Percentiles rank a stretch among this genome's conserved stretches.
Evolutionary conservation across 805 yeast genomes (phyloP).

Genomic region (Candida pseudofarinosa): DNA sequence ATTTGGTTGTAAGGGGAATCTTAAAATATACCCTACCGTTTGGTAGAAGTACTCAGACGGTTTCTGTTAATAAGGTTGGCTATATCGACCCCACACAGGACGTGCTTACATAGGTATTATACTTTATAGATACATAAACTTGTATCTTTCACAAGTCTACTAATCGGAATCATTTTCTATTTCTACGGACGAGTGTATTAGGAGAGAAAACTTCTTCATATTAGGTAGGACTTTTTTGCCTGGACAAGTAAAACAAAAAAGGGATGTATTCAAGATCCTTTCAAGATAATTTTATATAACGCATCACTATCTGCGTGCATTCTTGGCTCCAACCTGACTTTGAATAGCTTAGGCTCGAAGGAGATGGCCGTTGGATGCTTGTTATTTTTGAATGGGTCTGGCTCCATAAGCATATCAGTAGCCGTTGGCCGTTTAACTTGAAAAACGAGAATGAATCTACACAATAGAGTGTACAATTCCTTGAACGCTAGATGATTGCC

Average conservation of each 20-base stretch:
- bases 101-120: neutral
- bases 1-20: constrained; percentile 77
- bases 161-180: no score
- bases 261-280: neutral
- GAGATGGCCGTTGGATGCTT: constrained; percentile 2
- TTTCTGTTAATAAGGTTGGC: constrained; percentile 57
- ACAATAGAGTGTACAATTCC: constrained; percentile 57
- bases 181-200: no score
- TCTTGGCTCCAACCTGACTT: constrained; percentile 15
- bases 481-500: constrained; percentile 62
- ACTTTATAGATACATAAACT: neutral
- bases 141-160: neutral
- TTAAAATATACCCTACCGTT: constrained; percentile 75
- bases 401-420: constrained; percentile 29
- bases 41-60: constrained; percentile 44
- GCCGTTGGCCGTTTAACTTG: constrained; percentile 42
- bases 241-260: no score
- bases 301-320: constrained; percentile 15
- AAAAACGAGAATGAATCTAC: constrained; percentile 51
- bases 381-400: constrained; percentile 43
- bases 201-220: no score
- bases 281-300: constrained; percentile 12
- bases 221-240: no score
- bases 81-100: constrained; percentile 47
- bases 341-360: constrained; percentile 7